Conservation (phyloP, 257 asterid species). For the Anisodus acutangulus region DNA sequence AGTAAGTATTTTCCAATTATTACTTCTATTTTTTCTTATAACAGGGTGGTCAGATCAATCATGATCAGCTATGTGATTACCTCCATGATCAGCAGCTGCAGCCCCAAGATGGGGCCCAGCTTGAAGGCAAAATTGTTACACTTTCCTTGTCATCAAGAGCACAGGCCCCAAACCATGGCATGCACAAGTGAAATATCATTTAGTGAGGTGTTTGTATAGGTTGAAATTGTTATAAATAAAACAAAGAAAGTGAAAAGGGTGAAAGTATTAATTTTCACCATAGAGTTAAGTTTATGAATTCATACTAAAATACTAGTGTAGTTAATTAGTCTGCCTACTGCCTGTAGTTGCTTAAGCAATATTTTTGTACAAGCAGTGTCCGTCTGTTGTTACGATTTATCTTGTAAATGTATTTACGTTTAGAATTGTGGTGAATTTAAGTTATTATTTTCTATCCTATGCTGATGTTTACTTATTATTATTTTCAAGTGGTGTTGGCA, state of each 20-base stretch:
- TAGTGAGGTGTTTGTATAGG: background rate
- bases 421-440: background rate
- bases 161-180: background rate
- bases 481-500: background rate
- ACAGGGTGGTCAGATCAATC: slow-evolving; percentile 20
- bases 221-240: background rate
- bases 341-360: background rate
- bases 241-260: background rate
- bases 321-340: background rate
- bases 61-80: slow-evolving; percentile 26
- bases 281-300: background rate
- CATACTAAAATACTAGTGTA: background rate
- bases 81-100: slow-evolving; percentile 24
- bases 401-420: background rate
- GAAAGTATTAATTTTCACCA: background rate
- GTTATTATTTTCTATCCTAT: background rate
- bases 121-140: slow-evolving; percentile 27
- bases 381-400: background rate
- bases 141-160: slow-evolving; percentile 20
- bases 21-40: background rate
- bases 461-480: background rate
- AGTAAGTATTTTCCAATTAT: background rate
- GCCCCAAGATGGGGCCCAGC: slow-evolving; percentile 14
- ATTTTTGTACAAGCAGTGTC: background rate
- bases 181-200: background rate